These are phyloP conservation scores for Zostera marina DNA, from an alignment of 116 monocot genomes.

Conservation along the genomic window DNA sequence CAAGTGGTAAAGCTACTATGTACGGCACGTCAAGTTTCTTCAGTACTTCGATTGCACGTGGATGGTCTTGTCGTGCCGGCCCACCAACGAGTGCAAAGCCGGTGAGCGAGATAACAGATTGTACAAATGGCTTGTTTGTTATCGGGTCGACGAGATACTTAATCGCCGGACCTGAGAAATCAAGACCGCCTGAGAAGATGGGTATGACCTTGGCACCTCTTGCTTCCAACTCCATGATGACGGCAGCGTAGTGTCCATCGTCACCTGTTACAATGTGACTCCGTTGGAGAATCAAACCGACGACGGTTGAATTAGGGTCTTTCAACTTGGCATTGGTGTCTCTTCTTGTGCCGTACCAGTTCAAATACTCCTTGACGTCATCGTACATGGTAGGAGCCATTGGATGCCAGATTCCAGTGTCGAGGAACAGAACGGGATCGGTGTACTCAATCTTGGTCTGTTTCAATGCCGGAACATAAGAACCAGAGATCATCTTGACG, in stretches of 20 bases:
- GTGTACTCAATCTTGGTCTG: constrained; percentile 39
- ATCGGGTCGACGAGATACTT: constrained; percentile 58
- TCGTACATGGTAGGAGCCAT: constrained; percentile 85
- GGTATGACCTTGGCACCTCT: constrained; percentile 90
- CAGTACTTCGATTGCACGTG: constrained; percentile 80
- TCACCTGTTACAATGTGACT: constrained; percentile 99
- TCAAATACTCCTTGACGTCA: constrained; percentile 91
- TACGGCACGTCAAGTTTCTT: constrained; percentile 96
- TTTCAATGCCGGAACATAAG: constrained; percentile 72
- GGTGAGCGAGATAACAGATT: constrained; percentile 74
- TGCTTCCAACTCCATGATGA: constrained; percentile 97
- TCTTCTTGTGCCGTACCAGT: constrained; percentile 84
- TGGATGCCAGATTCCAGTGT: constrained; percentile 93
- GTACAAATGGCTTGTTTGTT: constrained; percentile 61
- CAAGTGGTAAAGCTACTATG: constrained; percentile 81
- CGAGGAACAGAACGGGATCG: constrained; percentile 83
- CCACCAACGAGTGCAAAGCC: constrained; percentile 98
- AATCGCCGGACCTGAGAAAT: constrained; percentile 81
- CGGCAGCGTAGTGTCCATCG: constrained; percentile 86
- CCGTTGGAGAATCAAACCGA: constrained; percentile 81
- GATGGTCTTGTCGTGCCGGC: constrained; percentile 94
- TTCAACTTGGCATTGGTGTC: constrained; percentile 53
- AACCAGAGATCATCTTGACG: constrained; percentile 86
- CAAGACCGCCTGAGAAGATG: constrained; percentile 85
- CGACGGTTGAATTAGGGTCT: constrained; percentile 38